These are phyloP conservation scores for Chalciporus pseudorubinellus DNA, from an alignment of 768 basidiomycete genomes.

Conservation along the genomic window DNA sequence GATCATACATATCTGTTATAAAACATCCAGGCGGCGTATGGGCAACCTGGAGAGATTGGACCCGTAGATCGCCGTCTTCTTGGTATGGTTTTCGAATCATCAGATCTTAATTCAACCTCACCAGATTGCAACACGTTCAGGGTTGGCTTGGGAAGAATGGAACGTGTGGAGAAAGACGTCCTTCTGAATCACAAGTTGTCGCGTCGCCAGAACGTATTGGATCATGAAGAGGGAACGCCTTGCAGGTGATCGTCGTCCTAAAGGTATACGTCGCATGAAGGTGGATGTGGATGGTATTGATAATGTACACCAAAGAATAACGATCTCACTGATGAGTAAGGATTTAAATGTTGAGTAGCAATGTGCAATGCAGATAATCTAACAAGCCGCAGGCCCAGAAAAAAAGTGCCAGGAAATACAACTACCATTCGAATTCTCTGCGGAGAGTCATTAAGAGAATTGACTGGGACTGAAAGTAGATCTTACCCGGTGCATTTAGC, in stretches of 20 bases:
- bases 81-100: no score
- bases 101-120: no score
- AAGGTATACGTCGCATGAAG: slow-evolving; percentile 2
- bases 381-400: slow-evolving; percentile 8
- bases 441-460: not conserved
- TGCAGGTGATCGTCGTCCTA: not conserved
- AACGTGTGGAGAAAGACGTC: no score
- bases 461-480: not conserved
- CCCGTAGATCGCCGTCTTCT: no score
- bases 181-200: no score
- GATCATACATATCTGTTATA: not conserved
- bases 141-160: no score
- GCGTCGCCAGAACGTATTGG: not conserved
- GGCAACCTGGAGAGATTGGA: no score
- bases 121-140: no score
- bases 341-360: slow-evolving; percentile 23
- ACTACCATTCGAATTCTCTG: slow-evolving; percentile 49
- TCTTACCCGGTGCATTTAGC: slow-evolving; percentile 93
- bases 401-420: slow-evolving; percentile 1
- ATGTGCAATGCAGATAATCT: slow-evolving; percentile 24
- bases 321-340: slow-evolving; percentile 19
- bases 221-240: not conserved
- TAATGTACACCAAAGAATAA: slow-evolving; percentile 23
- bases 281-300: slow-evolving; percentile 10
- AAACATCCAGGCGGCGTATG: no score